Base-by-base conservation (phyloP, 352 stramenopile genomes). In the Pythium brachiatum region DNA sequence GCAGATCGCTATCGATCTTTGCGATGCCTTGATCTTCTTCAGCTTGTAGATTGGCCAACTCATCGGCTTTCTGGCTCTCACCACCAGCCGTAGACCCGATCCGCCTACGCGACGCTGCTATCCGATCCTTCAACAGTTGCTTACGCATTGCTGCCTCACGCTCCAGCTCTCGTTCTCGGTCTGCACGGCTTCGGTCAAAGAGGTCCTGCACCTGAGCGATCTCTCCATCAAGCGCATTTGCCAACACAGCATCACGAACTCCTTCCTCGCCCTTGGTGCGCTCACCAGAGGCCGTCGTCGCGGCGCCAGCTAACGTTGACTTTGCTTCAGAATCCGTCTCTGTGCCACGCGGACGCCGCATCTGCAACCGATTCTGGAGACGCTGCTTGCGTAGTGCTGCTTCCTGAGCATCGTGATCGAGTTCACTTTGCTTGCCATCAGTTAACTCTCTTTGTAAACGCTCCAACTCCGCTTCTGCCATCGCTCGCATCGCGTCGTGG, bases 1-100 rank as follows among this genome's bases (percentile, higher is more conserved):
- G 1, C n/a, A 81, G 48, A 23, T 81, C 67, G 0, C 44, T 15
- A 6, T 79, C 65, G 21, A 75, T 55, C 2, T 65, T 32, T 0
- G 62, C 60, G 7, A 59, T 2, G 12, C 36, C 59, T 20, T 27
- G 2, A n/a, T 32, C 31, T 26, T 64, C 57, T 53, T 48, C 72
- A 60, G 25, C 48, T 31, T 60, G 36, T 7, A 66, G 26, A 12
- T 41, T 59, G 11, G 32, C 16, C 20, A 64, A 11, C 21, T 55
- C 55, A 2, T n/a, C 31, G 1, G 53, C 48, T 3, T 3, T 18
- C 43, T 47, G 27, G 3, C 12, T 27, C 12, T 13, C 7, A 31
- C n/a, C 44, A 9, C 23, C 44, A 7, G 44, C 6, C 23, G 18
- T 52, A 1, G 23, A 21, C 12, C 1, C 3, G 13, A 34, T 34